These are phyloP conservation scores for Phytophthora tubulina DNA, from an alignment of 352 stramenopile species.

Conservation along the genomic window DNA sequence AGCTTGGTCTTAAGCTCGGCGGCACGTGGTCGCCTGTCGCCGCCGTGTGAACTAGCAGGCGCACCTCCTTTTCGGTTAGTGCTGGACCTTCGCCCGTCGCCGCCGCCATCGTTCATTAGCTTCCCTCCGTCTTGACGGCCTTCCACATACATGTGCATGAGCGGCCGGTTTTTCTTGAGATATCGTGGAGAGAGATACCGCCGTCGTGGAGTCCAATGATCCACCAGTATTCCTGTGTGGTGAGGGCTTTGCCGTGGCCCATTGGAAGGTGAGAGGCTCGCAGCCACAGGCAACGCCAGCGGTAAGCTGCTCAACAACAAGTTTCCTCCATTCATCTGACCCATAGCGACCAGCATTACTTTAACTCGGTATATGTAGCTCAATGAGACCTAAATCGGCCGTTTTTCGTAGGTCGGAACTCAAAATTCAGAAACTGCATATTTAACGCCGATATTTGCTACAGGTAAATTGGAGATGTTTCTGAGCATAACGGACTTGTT, in stretches of 20 bases:
- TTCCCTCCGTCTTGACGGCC: conserved; percentile 1
- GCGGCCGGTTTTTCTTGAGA: conserved; percentile 4
- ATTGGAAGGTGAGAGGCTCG: background rate
- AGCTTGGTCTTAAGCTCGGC: conserved; percentile 5
- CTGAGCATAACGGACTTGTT: too few species aligned
- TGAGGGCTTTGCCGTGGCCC: conserved; percentile 8
- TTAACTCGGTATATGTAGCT: too few species aligned
- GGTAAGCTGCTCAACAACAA: too few species aligned
- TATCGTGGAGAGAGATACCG: conserved; percentile 7
- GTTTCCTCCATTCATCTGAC: too few species aligned
- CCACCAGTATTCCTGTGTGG: conserved; percentile 11
- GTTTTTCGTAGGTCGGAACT: too few species aligned
- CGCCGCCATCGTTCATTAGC: background rate
- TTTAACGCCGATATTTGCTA: too few species aligned
- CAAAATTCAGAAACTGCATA: too few species aligned
- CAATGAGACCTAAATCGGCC: too few species aligned
- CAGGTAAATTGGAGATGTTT: too few species aligned
- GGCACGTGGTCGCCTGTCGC: background rate
- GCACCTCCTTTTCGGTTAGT: conserved; percentile 6
- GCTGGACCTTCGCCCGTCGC: background rate
- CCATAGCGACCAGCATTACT: too few species aligned
- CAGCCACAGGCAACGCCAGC: too few species aligned
- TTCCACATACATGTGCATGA: conserved; percentile 4
- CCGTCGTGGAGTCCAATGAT: conserved; percentile 15
- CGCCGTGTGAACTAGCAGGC: background rate